Base-by-base conservation (phyloP, 306 rosid species). In the Fragaria ananassa region DNA sequence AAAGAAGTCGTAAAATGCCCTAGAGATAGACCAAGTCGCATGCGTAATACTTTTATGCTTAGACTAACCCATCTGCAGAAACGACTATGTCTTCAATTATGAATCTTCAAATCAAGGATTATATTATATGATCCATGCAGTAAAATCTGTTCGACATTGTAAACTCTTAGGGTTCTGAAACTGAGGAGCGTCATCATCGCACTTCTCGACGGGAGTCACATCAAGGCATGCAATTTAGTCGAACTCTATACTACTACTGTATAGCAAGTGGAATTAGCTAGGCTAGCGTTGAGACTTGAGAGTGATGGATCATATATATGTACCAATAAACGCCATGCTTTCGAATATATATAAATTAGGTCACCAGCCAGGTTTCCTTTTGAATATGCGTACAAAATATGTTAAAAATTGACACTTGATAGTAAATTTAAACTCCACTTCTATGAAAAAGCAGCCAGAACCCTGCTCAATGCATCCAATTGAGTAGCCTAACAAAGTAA, bases 281-380 rank as follows among this genome's bases (percentile, higher is more conserved):
- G 6, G n/a, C 1, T 5, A 70, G 6, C 0, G 8, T 61, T 31
- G 67, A 61, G 69, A 35, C 4, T 61, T 31, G 67, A 61, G 69
- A 35, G 13, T 37, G 69, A 64, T 15, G 51, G 76, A 9, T 42
- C 46, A 42, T 42, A 42, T 41, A 37, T 37, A 80, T 74, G 35
- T 31, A 66, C 66, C 37, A 18, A 75, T 79, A 49, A 83, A 31
- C 45, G 62, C 18, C 54, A 47, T 19, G 76, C 65, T 41, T 81
- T 68, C 39, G 42, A 81, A 57, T 6, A 25, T 45, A 76, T 50
- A 39, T 21, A 60, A 10, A 60, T 23, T 89, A 82, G 93, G 93
- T 84, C 74, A 87, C 83, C 91, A 34, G 83, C 86, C 81, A 45
- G 78, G 65, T 82, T 74, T 60, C 77, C 77, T 67, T 81, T 85